A percentile compares a stretch with the other conserved stretches of the same genome.
These are phyloP conservation scores for Erucastrum elatum DNA, from an alignment of 345 rosid species.

Conservation along the genomic window DNA sequence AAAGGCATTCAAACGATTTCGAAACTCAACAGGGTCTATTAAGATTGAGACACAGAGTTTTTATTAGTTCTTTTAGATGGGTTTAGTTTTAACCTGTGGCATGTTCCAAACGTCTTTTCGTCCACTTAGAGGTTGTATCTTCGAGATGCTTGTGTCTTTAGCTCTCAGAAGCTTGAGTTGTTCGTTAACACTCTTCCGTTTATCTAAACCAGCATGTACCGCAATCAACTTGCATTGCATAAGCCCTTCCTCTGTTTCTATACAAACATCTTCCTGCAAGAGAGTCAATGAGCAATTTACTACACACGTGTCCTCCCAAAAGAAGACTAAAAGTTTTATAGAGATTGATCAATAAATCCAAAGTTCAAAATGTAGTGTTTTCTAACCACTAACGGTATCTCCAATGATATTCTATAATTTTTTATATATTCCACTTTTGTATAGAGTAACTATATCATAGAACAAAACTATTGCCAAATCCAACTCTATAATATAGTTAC, in stretches of 20 bases:
- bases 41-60: neutral
- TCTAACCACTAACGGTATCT: neutral
- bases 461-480: no score
- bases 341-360: neutral
- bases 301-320: neutral
- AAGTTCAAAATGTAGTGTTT: neutral
- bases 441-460: no score
- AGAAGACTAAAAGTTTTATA: neutral
- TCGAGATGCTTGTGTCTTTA: constrained; percentile 59
- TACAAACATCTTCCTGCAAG: constrained; percentile 64
- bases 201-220: constrained; percentile 77
- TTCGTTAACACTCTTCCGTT: constrained; percentile 51
- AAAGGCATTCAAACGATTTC: neutral
- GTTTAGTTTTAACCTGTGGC: constrained; percentile 54
- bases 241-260: constrained; percentile 53
- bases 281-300: neutral
- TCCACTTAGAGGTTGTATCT: constrained; percentile 64
- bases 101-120: constrained; percentile 71
- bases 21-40: neutral
- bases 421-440: no score
- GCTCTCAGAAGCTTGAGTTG: constrained; percentile 60
- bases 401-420: no score
- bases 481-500: no score
- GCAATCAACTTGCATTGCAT: constrained; percentile 69
- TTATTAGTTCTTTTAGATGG: neutral